Evolutionary conservation across 2,329 filamentous ascomycete genomes (phyloP), one percentile per base, ranked within the genome.

Genomic region (Erysiphe pulchra): DNA sequence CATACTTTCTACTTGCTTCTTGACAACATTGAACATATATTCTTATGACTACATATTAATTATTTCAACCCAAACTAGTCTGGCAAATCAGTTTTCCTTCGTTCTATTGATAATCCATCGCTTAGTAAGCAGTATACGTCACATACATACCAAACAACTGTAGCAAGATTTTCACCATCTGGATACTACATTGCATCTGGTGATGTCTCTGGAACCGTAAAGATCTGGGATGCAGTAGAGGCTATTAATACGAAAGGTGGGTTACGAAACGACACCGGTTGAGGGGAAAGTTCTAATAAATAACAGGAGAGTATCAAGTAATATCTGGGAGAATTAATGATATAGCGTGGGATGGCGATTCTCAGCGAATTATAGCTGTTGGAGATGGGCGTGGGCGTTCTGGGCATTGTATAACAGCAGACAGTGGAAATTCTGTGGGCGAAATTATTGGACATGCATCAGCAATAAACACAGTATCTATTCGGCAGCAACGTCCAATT

Each of bases 261-360:
- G 20, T 28, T 11, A 14, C 14, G 37, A 30, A 9, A 12, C 14
- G 2, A 12, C 2, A 2, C 13, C 4, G 11, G 11, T 14, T 18
- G 8, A 28, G 37, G 10, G 24, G 17, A 17, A n/a, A 30, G 42
- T 17, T 32, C 36, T 50, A 33, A 49, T 33, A 8, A 37, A 13
- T 5, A 17, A 33, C 50, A 70, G 70, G 86, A 53, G 87, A 95
- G 62, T 95, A 93, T 63, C 72, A 76, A 57, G 94, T 95, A 62
- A 86, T 95, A 56, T 85, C 82, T 32, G 90, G 90, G 12, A 79
- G 83, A 46, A 87, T 98, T 63, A 92, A 93, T 59, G 90, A 98
- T 60, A 75, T 98, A 52, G 87, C 85, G 1, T 98, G 90, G 86
- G 90, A 95, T 57, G 87, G 86, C 47, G 90, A 98, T 62, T 92